A percentile compares a stretch with the other conserved stretches of the same genome.
Conservation (phyloP, 352 stramenopile species). For the Phytophthora pisi region DNA sequence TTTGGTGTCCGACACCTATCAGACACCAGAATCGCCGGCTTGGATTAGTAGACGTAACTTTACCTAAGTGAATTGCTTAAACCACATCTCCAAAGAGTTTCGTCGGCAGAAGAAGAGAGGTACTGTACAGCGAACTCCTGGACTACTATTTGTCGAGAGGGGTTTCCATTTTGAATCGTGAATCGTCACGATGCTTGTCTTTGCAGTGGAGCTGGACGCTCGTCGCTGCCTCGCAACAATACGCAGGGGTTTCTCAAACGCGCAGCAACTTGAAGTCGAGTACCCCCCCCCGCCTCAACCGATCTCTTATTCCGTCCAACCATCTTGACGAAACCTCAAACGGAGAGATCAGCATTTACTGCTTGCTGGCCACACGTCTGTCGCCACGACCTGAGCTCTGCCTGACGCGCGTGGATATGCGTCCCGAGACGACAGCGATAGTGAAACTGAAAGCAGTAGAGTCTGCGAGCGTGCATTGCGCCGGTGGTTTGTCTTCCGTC, state of each 20-base stretch:
- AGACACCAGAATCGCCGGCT: too few species aligned
- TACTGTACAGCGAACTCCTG: background rate
- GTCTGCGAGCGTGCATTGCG: background rate
- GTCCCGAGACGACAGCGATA: background rate
- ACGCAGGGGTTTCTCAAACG: too few species aligned
- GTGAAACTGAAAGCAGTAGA: background rate
- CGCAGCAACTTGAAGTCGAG: background rate
- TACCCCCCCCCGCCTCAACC: background rate
- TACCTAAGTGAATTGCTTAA: background rate
- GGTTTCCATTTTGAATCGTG: background rate
- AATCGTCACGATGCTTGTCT: slow-evolving; percentile 5
- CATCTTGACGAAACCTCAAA: background rate
- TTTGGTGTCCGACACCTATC: too few species aligned
- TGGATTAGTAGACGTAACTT: too few species aligned
- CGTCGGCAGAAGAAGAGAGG: background rate
- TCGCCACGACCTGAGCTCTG: background rate
- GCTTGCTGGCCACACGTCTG: background rate
- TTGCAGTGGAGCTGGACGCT: background rate
- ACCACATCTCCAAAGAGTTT: slow-evolving; percentile 3
- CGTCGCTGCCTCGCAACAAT: background rate
- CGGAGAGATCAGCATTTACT: background rate
- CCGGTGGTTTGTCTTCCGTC: background rate
- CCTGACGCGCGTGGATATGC: background rate
- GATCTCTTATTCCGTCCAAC: background rate
- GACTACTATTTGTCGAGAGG: background rate